phyloP scores from a whole-genome alignment of 139 green algal genomes.

The Coelastrella sp. region DNA sequence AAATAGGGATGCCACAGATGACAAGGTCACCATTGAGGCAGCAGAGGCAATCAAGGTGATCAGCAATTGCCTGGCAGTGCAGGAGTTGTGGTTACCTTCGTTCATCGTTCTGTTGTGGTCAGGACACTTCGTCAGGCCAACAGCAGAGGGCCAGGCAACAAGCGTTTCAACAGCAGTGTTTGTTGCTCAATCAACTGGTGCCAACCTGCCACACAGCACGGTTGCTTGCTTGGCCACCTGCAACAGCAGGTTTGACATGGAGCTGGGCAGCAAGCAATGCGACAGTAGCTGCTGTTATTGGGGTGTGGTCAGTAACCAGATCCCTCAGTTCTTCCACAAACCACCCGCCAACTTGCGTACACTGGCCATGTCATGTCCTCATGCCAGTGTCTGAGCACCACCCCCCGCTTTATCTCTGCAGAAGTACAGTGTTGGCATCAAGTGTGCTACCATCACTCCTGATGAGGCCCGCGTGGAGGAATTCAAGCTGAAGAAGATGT shows the following conservation, averaged over 20 bases:
- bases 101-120: no score
- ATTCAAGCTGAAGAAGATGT: conserved; percentile 93
- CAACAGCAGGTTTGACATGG: no score
- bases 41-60: conserved; percentile 76
- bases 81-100: not conserved
- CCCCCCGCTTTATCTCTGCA: conserved; percentile 40
- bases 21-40: conserved; percentile 90
- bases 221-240: no score
- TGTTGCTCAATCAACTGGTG: not conserved
- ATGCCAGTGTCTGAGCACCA: not conserved
- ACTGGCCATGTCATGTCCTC: no score
- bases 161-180: not conserved
- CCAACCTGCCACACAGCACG: no score
- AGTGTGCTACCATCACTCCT: conserved; percentile 98
- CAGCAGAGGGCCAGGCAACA: no score
- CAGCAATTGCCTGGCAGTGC: not conserved
- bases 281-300: no score
- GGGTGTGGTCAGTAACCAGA: no score
- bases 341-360: no score
- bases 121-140: no score
- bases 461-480: conserved; percentile 96
- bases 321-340: no score
- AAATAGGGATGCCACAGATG: conserved; percentile 84
- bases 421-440: conserved; percentile 94
- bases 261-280: no score